Base-by-base conservation (phyloP, 805 yeast species). In the Candida qinlingensis region DNA sequence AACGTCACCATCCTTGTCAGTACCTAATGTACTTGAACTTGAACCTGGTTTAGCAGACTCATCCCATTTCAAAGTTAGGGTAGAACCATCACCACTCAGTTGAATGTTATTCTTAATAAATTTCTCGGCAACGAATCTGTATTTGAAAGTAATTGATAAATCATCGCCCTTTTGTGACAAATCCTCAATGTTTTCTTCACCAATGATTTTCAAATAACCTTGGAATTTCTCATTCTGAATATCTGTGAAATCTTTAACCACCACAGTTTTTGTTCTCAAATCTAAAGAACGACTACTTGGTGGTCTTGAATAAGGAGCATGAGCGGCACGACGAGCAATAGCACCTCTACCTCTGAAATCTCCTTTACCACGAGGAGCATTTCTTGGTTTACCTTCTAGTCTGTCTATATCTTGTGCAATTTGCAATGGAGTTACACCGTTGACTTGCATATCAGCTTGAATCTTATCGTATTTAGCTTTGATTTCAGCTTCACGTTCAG, bases 41-140 rank as follows among this genome's bases (percentile, higher is more conserved):
- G 44, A 25, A 11, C 9, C 38, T 7, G 57, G 48, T 27, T 55
- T 54, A 1, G 19, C 41, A 12, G 53, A 30, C 33, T 60, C 60
- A 42, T 59, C 61, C 64, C 63, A 60, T 36, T 42, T 49, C 30
- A 52, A 53, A 12, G 46, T 42, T 45, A 54, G 8, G 34, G 45
- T 13, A 41, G 47, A 43, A 40, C 39, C 26, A 43, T 49, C 13
- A 34, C 47, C 42, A 5, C 30, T 5, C 5, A 53, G 34, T 19
- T 50, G 53, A 4, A 54, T n/a, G 8, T 45, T 42, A 11, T 47
- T 51, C n/a, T 33, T 47, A 6, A 53, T 44, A 45, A 61, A 61
- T 40, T 48, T 56, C 37, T 59, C 62, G 30, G 63, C 65, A 25
- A 25, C 13, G 30, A 47, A 54, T 46, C 65, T 54, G 29, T 54